Base-by-base conservation (phyloP, 1,284 basidiomycete species). In the Sporisorium scitamineum region DNA sequence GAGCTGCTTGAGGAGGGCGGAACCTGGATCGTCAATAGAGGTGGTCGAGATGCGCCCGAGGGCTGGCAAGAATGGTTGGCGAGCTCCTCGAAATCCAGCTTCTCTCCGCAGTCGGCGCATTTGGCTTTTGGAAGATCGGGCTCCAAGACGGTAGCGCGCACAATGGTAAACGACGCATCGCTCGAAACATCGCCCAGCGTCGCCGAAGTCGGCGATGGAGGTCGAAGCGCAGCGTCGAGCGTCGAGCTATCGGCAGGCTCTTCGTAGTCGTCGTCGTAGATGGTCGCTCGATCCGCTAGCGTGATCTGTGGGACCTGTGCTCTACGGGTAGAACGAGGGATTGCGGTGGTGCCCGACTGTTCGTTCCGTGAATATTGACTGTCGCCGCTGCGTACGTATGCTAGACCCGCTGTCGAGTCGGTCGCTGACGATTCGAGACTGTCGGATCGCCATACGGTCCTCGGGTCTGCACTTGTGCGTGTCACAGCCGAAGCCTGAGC, bases 21-120 rank as follows among this genome's bases (percentile, higher is more conserved):
- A 24, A 76, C 29, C 26, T 69, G 60, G 31, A 76, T 70, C 11
- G 57, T 67, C 39, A 70, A 54, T 37, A 75, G 50, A 44, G 70
- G 69, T 18, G 51, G 42, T 39, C 54, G 54, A 44, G 56, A 48
- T 4, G 53, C 32, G 27, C 59, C 27, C 14, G 48, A 45, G n/a
- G 66, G 53, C 42, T 61, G 53, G 45, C 80, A 81, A 1, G 69
- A 50, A 47, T 81, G 80, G 20, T 51, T 57, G 26, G 68, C 72
- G 20, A 81, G 68, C 53, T 81, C 78, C 48, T 81, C 78, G 45
- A 81, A 79, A 27, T 67, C 65, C 29, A 81, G 59, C 47, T 58
- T 54, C 39, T 70, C 72, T 41, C 76, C 76, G 52, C 80, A 81
- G 47, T 81, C 80, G 24, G 80, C 80, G 45, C 80, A 81, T 39